Base-by-base conservation (phyloP, 352 stramenopile species). In the Thalassiosira livingstoniorum region DNA sequence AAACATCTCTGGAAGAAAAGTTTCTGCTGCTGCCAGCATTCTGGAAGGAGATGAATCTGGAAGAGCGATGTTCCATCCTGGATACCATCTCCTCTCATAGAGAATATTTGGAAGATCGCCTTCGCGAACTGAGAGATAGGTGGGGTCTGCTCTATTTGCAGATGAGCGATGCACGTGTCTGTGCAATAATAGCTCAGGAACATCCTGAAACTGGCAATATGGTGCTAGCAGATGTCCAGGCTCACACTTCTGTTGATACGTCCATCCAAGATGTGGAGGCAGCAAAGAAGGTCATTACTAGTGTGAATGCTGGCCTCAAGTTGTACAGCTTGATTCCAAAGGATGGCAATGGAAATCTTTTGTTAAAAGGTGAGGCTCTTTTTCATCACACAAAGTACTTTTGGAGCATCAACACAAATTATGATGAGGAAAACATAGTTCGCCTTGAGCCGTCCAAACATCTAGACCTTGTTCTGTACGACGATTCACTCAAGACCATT, bases 31-130 rank as follows among this genome's bases (percentile, higher is more conserved):
- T 73, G 10, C 64, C 45, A 62, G 13, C 64, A 39, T 62, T 73
- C 32, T 73, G 64, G 64, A 34, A 73, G 39, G 34, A n/a, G 32
- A 73, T 73, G 64, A 62, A 10, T 34, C 64, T 42, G 2, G 21
- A 2, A 34, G 45, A 73, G 39, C 35, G 51, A 32, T 73, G 27
- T 27, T 73, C 31, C 29, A 43, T 45, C 18, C 61, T 61, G 34
- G 60, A 21, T 10, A n/a, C 15, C 32, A 21, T 58, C 64, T 62
- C 31, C n/a, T n/a, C n/a, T n/a, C 21, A 37, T 37, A 35, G 27
- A 67, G 27, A 23, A 37, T 73, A 45, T 32, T 61, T 42, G 13
- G 25, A 23, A 61, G 64, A 73, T 57, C 61, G 39, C 51, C n/a
- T 58, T 15, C 2, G 61, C 5, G 25, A 25, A 21, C 64, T 73